A percentile compares a stretch with the other conserved stretches of the same genome.
phyloP scores from a whole-genome alignment of 1,284 basidiomycete species.

The Rhodotorula sp. region DNA sequence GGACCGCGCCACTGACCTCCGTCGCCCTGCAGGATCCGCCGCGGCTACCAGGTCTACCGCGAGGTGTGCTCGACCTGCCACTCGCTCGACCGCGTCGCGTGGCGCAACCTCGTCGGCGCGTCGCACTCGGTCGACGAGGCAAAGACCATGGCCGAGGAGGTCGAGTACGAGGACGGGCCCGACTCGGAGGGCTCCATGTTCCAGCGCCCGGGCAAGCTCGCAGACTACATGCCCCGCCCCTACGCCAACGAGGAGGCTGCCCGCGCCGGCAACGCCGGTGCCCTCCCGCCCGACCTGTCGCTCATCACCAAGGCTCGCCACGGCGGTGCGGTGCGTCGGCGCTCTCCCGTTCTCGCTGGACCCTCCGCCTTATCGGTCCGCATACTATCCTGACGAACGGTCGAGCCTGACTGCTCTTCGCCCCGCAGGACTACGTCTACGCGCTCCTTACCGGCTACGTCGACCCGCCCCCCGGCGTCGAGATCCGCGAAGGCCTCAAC shows the following conservation, averaged over 20 bases:
- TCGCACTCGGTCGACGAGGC: conserved; percentile 93
- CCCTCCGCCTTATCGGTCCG: not conserved
- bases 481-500: conserved; percentile 95
- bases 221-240: conserved; percentile 93
- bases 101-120: conserved; percentile 98
- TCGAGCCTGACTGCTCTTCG: too few species aligned
- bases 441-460: conserved; percentile 95
- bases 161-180: conserved; percentile 96
- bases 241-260: conserved; percentile 99
- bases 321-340: conserved; percentile 71
- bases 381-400: too few species aligned
- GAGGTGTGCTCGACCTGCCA: conserved; percentile 99
- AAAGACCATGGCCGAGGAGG: conserved; percentile 90
- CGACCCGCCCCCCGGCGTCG: conserved; percentile 94
- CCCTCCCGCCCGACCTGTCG: conserved; percentile 93
- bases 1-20: not conserved
- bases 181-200: conserved; percentile 97
- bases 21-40: conserved; percentile 71
- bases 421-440: conserved; percentile 87
- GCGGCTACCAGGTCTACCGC: conserved; percentile 98
- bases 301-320: conserved; percentile 98
- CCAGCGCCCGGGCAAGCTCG: conserved; percentile 92
- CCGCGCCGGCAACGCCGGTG: conserved; percentile 89
- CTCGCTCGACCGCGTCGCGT: conserved; percentile 97
- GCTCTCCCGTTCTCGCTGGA: too few species aligned